Base-by-base conservation (phyloP, 2,329 filamentous ascomycete species). In the Elsinoe batatas region DNA sequence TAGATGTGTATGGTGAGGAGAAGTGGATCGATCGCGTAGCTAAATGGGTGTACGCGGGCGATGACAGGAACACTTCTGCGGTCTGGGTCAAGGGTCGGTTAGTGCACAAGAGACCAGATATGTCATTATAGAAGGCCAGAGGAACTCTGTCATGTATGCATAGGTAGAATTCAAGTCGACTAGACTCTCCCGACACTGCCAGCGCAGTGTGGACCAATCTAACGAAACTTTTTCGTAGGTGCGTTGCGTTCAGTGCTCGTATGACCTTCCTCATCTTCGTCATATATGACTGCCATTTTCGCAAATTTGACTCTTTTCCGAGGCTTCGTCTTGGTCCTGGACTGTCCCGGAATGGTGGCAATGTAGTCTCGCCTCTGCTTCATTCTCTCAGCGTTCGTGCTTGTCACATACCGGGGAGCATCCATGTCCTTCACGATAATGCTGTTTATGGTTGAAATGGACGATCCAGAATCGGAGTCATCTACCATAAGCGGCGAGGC, bases 11-110 rank as follows among this genome's bases (percentile, higher is more conserved):
- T 74, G 91, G 90, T 1, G 89, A 85, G 80, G 91, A 97, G 77
- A 80, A 67, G n/a, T 94, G 87, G 88, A 81, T 85, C 37, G 88
- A 97, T 64, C 81, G 76, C 65, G 73, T 97, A 10, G 87, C 88
- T 53, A 98, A 98, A 76, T 98, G 93, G 93, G 76, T 97, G 59
- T 98, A 87, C 72, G 87, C 82, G 61, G 93, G 93, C 0, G 91
- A 97, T 74, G 93, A 97, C 71, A 77, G 91, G 62, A 97, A 97
- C 69, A 91, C 90, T 2, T 79, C 78, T 63, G 83, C 79, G 62
- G 93, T 98, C 4, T 98, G 91, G 91, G 90, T 97, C 1, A 83
- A 79, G 67, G 93, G 93, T 2, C 74, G 82, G 60, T 70, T 94
- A 68, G 93, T 96, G 47, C 89, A 95, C 72, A 69, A 77, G 67